Evolutionary conservation across 768 basidiomycete species (phyloP).

Genomic region (Boletus patriciae): DNA sequence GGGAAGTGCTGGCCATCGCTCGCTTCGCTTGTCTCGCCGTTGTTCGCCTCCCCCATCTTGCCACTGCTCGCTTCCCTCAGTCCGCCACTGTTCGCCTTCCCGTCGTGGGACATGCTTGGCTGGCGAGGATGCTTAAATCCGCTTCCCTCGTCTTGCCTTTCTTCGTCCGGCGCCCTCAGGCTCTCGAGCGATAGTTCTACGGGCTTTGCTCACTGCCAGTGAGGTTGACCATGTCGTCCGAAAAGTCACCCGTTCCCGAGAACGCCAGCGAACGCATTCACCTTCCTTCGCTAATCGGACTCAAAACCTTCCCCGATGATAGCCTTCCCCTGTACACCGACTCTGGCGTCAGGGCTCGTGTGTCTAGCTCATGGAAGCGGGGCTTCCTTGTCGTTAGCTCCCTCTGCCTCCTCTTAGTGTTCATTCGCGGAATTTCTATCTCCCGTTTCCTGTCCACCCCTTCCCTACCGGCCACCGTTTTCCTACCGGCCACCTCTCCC

Average conservation of each 20-base stretch:
- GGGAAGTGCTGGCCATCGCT: no score
- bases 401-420: conserved; percentile 14
- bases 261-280: neutral
- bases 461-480: no score
- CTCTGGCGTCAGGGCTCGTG: neutral
- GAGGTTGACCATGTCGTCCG: conserved; percentile 8
- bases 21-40: no score
- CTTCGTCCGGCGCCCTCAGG: neutral
- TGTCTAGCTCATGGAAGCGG: conserved; percentile 12
- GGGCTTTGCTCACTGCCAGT: neutral
- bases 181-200: neutral
- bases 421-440: conserved; percentile 1
- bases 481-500: no score
- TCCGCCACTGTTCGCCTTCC: no score
- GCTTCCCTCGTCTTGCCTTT: no score
- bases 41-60: no score
- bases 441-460: neutral
- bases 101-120: no score
- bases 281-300: neutral
- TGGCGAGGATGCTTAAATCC: no score
- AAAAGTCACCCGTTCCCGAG: neutral
- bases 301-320: neutral
- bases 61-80: no score
- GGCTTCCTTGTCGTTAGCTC: conserved; percentile 8
- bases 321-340: conserved; percentile 22